Conservation (phyloP, 2,329 filamentous ascomycete genomes). For the Cryphonectria japonica region DNA sequence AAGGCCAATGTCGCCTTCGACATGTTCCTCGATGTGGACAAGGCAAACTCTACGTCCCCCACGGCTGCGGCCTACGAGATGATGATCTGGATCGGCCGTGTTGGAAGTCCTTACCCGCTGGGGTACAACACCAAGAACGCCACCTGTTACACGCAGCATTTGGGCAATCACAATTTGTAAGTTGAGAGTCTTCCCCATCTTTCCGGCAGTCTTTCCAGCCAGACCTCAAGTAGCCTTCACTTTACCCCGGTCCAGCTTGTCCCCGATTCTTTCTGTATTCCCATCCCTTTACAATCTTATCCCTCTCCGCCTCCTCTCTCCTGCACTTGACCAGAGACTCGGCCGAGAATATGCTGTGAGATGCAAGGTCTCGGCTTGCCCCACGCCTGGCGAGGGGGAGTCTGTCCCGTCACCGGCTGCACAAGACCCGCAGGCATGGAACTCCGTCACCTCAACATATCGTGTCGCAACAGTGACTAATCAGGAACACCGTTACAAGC, state of each 20-base stretch:
- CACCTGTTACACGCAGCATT: constrained; percentile 34
- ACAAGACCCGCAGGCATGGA: constrained; percentile 2
- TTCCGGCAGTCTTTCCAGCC: not conserved
- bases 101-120: constrained; percentile 37
- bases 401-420: not conserved
- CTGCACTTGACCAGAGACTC: constrained; percentile 11
- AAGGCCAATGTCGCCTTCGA: constrained; percentile 40
- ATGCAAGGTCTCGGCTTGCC: constrained; percentile 14
- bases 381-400: not conserved
- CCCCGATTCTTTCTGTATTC: not conserved
- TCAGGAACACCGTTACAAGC: constrained; percentile 31
- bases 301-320: not conserved
- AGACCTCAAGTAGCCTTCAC: constrained; percentile 4
- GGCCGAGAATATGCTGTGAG: constrained; percentile 20
- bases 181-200: constrained; percentile 16
- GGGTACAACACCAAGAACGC: constrained; percentile 32
- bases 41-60: constrained; percentile 33
- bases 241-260: constrained; percentile 12
- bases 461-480: not conserved
- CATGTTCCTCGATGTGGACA: constrained; percentile 38
- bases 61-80: constrained; percentile 38
- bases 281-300: not conserved
- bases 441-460: not conserved
- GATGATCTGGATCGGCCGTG: constrained; percentile 40
- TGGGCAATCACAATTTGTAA: constrained; percentile 37